Evolutionary conservation across 2,329 filamentous ascomycete species (phyloP).

Genomic region (Cucurbitaria berberidis): DNA sequence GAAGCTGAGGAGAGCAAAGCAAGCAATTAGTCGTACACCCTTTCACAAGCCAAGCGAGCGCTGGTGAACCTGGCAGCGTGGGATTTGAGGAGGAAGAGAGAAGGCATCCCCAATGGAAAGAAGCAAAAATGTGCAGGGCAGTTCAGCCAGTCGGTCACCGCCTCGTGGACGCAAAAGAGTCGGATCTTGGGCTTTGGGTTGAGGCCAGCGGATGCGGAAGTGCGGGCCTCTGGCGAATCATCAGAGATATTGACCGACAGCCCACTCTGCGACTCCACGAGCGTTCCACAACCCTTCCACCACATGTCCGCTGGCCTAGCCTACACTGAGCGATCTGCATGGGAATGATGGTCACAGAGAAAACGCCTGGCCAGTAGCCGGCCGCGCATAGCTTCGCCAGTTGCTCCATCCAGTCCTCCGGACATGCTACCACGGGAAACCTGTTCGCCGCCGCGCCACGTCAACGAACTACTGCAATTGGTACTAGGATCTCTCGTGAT

Average conservation of each 20-base stretch:
- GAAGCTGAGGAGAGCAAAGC: constrained; percentile 37
- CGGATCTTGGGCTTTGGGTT: constrained; percentile 22
- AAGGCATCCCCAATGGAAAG: constrained; percentile 11
- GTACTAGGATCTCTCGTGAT: constrained; percentile 7
- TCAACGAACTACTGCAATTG: constrained; percentile 19
- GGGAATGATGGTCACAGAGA: not conserved
- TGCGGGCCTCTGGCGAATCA: constrained; percentile 24
- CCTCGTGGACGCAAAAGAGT: constrained; percentile 28
- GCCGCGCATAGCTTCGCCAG: not conserved
- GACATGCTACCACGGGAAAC: not conserved
- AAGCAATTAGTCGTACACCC: constrained; percentile 28
- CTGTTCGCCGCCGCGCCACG: constrained; percentile 16
- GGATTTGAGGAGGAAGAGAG: constrained; percentile 19
- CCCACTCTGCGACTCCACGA: constrained; percentile 12
- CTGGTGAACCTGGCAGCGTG: constrained; percentile 31
- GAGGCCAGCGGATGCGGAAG: constrained; percentile 18
- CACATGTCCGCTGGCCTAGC: constrained; percentile 5
- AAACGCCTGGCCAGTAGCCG: constrained; percentile 1
- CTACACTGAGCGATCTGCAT: constrained; percentile 9
- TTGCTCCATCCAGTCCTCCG: no score
- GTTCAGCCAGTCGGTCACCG: constrained; percentile 37
- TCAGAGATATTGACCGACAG: constrained; percentile 10
- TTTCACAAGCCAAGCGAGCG: constrained; percentile 11
- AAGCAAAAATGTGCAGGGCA: constrained; percentile 17
- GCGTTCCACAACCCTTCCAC: constrained; percentile 11